These are phyloP conservation scores for Inga laurina DNA, from an alignment of 306 rosid species.

Conservation along the genomic window DNA sequence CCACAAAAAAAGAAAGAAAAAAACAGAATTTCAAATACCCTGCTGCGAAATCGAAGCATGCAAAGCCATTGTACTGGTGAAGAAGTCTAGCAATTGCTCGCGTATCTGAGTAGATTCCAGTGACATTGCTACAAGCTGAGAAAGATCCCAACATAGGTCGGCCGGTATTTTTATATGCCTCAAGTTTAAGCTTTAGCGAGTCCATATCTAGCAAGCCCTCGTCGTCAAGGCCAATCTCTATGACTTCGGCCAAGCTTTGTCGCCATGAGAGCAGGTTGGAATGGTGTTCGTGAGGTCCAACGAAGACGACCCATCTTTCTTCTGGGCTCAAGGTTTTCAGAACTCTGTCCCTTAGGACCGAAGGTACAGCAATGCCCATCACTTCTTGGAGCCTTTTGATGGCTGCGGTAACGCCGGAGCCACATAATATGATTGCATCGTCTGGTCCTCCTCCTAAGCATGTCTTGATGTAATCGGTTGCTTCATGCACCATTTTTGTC, in stretches of 20 bases:
- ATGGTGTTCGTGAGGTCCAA: constrained; percentile 87
- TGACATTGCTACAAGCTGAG: constrained; percentile 88
- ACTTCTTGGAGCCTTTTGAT: constrained; percentile 86
- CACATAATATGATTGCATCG: constrained; percentile 69
- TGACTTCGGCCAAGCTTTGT: constrained; percentile 74
- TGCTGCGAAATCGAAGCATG: constrained; percentile 88
- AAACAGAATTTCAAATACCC: constrained; percentile 42
- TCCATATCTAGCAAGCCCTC: constrained; percentile 66
- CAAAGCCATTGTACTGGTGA: constrained; percentile 66
- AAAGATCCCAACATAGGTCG: constrained; percentile 85
- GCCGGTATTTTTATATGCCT: constrained; percentile 38
- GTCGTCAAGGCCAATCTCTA: constrained; percentile 69
- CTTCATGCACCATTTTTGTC: constrained; percentile 65
- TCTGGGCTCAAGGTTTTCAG: constrained; percentile 33
- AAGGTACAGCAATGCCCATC: constrained; percentile 69
- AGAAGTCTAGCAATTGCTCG: constrained; percentile 67
- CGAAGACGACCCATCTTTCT: constrained; percentile 85
- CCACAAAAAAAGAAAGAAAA: not conserved
- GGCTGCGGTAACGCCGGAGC: constrained; percentile 81
- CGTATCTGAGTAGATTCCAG: constrained; percentile 72
- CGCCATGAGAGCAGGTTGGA: constrained; percentile 90
- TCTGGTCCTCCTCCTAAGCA: constrained; percentile 70
- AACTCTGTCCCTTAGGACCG: constrained; percentile 58
- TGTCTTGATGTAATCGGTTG: constrained; percentile 56
- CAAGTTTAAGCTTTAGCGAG: constrained; percentile 49